These are phyloP conservation scores for Phytophthora boehmeriae DNA, from an alignment of 352 stramenopile species.

Conservation along the genomic window DNA sequence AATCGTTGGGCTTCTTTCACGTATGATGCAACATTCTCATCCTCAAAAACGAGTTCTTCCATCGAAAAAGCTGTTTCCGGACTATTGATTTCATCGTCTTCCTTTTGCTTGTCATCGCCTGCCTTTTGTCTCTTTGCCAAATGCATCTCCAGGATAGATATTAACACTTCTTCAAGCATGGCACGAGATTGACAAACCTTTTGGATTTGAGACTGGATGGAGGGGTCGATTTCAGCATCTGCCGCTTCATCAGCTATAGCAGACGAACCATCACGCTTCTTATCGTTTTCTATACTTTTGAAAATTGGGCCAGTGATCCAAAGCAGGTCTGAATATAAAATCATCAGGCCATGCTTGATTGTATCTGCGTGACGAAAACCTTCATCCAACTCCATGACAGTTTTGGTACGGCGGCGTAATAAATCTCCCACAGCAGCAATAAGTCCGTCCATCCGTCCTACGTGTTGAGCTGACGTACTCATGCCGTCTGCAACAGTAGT, in stretches of 20 bases:
- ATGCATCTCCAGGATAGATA: slow-evolving; percentile 80
- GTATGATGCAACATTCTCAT: slow-evolving; percentile 51
- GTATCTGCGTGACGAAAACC: slow-evolving; percentile 59
- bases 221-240: slow-evolving; percentile 15
- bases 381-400: slow-evolving; percentile 52
- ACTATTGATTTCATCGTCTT: slow-evolving; percentile 25
- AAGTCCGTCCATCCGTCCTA: slow-evolving; percentile 48
- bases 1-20: slow-evolving; percentile 67
- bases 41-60: slow-evolving; percentile 74
- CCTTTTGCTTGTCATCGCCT: slow-evolving; percentile 35
- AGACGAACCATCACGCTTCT: slow-evolving; percentile 25
- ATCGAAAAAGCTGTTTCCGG: slow-evolving; percentile 43
- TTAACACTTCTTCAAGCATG: slow-evolving; percentile 62
- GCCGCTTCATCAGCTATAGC: slow-evolving; percentile 2
- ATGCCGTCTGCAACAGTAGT: slow-evolving; percentile 1
- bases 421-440: slow-evolving; percentile 41
- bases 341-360: slow-evolving; percentile 66
- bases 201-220: slow-evolving; percentile 42
- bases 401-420: slow-evolving; percentile 54
- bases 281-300: slow-evolving; percentile 36
- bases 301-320: slow-evolving; percentile 80
- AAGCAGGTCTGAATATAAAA: slow-evolving; percentile 79
- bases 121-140: slow-evolving; percentile 44
- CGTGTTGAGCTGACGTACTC: slow-evolving; percentile 1
- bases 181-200: slow-evolving; percentile 43